phyloP scores from a whole-genome alignment of 768 basidiomycete genomes.

The Lanmaoa pseudosensibilis region DNA sequence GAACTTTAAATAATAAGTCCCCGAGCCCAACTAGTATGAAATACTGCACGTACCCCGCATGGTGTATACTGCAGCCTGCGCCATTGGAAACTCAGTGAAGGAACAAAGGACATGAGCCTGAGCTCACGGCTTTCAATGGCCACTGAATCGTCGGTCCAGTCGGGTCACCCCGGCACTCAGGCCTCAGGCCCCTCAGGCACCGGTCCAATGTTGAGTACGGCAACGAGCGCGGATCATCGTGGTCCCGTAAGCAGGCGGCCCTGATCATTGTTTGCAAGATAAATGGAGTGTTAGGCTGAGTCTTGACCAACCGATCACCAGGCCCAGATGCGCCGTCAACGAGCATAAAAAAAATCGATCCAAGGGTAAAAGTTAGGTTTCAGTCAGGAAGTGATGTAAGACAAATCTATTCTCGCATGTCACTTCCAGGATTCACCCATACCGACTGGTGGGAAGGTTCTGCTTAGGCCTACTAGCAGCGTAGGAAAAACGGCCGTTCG shows the following conservation, averaged over 20 bases:
- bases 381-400: too few species aligned
- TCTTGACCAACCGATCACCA: not conserved
- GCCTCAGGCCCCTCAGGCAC: not conserved
- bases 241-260: not conserved
- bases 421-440: too few species aligned
- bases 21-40: not conserved
- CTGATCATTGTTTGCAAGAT: not conserved
- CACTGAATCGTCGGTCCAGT: not conserved
- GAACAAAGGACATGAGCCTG: not conserved
- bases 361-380: too few species aligned
- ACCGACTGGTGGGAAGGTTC: too few species aligned
- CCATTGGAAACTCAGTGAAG: not conserved
- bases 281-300: not conserved
- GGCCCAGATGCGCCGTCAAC: too few species aligned
- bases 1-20: not conserved
- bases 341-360: too few species aligned
- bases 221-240: not conserved
- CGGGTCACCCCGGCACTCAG: not conserved
- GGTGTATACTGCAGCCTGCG: not conserved
- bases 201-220: too few species aligned
- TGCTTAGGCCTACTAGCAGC: too few species aligned
- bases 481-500: too few species aligned
- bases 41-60: constrained; percentile 8
- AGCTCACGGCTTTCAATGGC: too few species aligned
- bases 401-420: too few species aligned